A percentile compares a stretch with the other conserved stretches of the same genome.
phyloP scores from a whole-genome alignment of 768 basidiomycete genomes.

The Phlegmacium glaucopus region DNA sequence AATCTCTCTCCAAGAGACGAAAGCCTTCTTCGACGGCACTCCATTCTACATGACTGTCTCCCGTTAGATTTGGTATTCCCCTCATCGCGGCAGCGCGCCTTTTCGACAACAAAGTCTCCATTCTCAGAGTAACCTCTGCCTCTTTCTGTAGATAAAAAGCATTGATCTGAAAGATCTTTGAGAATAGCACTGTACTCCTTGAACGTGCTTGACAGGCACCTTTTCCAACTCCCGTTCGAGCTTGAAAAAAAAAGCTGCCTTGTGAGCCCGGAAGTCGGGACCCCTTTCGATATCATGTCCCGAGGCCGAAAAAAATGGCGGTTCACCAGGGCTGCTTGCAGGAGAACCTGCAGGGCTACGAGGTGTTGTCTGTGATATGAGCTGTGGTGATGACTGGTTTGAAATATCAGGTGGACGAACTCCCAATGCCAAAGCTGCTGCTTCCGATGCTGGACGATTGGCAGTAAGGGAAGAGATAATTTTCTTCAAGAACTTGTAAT shows the following conservation, averaged over 20 bases:
- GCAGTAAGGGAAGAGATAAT: constrained; percentile 94
- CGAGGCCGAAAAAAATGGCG: constrained; percentile 59
- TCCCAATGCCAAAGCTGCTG: constrained; percentile 81
- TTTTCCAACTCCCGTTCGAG: constrained; percentile 97
- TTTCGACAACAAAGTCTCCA: constrained; percentile 92
- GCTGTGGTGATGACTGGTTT: constrained; percentile 28
- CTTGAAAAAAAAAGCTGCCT: constrained; percentile 98
- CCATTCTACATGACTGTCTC: constrained; percentile 86
- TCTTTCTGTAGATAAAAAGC: constrained; percentile 97
- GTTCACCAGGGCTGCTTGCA: constrained; percentile 42
- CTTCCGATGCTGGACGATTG: constrained; percentile 87
- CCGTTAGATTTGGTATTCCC: constrained; percentile 63
- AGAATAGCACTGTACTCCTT: constrained; percentile 6
- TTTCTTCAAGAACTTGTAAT: constrained; percentile 98
- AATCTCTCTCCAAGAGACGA: constrained; percentile 87
- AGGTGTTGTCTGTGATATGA: constrained; percentile 26
- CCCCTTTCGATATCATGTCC: constrained; percentile 71
- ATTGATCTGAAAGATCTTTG: constrained; percentile 69
- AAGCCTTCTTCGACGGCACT: constrained; percentile 96
- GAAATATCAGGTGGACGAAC: constrained; percentile 56
- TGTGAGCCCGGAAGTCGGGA: constrained; percentile 89
- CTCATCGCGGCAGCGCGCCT: constrained; percentile 78
- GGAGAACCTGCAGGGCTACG: constrained; percentile 30
- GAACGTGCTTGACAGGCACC: constrained; percentile 39
- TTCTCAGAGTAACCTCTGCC: constrained; percentile 86